Evolutionary conservation across 371 early-diverging fungal genomes (phyloP).

Genomic region (Rhizopus delemar): DNA sequence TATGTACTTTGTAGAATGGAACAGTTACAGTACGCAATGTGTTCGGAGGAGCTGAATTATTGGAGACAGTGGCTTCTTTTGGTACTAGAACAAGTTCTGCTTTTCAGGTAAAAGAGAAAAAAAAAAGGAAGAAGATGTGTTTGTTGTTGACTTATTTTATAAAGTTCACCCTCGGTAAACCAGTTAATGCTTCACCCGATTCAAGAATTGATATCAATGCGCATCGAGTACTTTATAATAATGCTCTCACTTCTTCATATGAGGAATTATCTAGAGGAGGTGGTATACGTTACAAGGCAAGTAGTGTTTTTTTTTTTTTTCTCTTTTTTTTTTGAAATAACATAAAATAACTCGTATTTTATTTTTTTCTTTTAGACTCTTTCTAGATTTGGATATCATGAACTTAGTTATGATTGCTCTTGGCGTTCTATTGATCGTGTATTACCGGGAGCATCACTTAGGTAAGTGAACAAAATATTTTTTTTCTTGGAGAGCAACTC

Average conservation of each 20-base stretch:
- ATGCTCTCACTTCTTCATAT: conserved; percentile 39
- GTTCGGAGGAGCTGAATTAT: conserved; percentile 82
- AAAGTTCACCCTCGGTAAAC: conserved; percentile 45
- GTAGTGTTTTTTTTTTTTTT: background rate
- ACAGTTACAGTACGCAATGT: conserved; percentile 73
- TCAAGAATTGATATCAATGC: conserved; percentile 48
- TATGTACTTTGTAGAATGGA: conserved; percentile 45
- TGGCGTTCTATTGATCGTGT: conserved; percentile 84
- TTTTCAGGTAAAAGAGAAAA: conserved; percentile 56
- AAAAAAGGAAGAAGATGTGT: background rate
- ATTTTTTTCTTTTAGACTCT: conserved; percentile 30
- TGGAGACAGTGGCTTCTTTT: conserved; percentile 71
- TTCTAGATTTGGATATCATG: conserved; percentile 66
- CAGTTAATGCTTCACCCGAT: conserved; percentile 51
- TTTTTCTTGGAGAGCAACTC: background rate
- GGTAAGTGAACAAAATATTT: conserved; percentile 33
- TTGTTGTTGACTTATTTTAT: background rate
- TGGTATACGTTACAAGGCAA: conserved; percentile 44
- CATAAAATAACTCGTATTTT: background rate
- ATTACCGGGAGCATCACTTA: conserved; percentile 73
- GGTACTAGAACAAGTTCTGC: conserved; percentile 74
- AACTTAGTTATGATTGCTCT: conserved; percentile 65
- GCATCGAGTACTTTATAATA: conserved; percentile 50
- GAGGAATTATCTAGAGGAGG: conserved; percentile 48
- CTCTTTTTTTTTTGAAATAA: background rate